A percentile compares a stretch with the other conserved stretches of the same genome.
Evolutionary conservation across 2,329 filamentous ascomycete species (phyloP).

Genomic region (Zarea fungicola): DNA sequence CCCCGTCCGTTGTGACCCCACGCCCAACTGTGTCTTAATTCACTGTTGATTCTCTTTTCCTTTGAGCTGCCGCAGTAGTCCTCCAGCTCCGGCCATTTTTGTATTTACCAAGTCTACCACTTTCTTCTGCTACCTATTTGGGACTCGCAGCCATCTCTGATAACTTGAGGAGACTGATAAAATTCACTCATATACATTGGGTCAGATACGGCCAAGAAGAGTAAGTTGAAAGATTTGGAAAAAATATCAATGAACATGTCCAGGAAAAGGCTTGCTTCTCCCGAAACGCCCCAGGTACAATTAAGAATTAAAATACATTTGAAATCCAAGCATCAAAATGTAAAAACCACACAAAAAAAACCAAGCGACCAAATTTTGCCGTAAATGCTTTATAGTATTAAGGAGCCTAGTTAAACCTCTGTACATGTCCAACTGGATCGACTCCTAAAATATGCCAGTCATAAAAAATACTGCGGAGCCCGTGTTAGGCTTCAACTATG

Average conservation of each 20-base stretch:
- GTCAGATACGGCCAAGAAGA: neutral
- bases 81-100: too few species aligned
- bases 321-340: conserved; percentile 16
- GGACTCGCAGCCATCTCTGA: too few species aligned
- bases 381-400: conserved; percentile 24
- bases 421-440: conserved; percentile 30
- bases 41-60: too few species aligned
- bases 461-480: conserved; percentile 32
- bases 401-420: conserved; percentile 32
- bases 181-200: too few species aligned
- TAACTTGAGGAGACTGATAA: too few species aligned
- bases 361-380: conserved; percentile 11
- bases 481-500: conserved; percentile 34
- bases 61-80: too few species aligned
- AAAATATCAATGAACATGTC: conserved; percentile 5
- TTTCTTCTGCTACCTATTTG: too few species aligned
- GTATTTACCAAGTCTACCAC: too few species aligned
- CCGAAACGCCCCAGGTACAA: conserved; percentile 27
- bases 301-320: conserved; percentile 46
- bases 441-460: conserved; percentile 27
- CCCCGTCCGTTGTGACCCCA: too few species aligned
- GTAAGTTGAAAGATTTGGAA: conserved; percentile 4
- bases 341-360: conserved; percentile 10
- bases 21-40: too few species aligned
- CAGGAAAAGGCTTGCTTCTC: conserved; percentile 9